Conservation (phyloP, 1,284 basidiomycete genomes). For the Trametes sp. region DNA sequence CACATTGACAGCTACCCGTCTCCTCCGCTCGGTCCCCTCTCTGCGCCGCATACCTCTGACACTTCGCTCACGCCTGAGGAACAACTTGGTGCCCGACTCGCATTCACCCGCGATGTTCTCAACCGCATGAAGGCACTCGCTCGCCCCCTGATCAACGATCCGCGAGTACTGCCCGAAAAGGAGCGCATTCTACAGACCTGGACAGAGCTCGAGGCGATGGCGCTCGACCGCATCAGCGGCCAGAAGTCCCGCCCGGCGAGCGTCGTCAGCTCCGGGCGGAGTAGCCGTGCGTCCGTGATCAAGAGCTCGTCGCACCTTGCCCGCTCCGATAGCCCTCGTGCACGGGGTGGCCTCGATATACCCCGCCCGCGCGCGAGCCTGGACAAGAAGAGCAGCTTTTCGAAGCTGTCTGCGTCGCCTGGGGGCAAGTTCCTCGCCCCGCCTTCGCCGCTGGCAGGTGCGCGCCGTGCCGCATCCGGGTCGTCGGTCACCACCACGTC, state of each 20-base stretch:
- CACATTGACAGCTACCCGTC: conserved; percentile 81
- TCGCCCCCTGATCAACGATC: conserved; percentile 56
- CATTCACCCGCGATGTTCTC: conserved; percentile 64
- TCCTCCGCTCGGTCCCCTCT: conserved; percentile 57
- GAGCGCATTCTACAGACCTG: conserved; percentile 77
- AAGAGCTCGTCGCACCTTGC: conserved; percentile 35
- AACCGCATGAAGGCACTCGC: conserved; percentile 54
- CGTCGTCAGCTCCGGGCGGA: conserved; percentile 61
- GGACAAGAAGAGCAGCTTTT: conserved; percentile 49
- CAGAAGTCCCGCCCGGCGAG: conserved; percentile 71
- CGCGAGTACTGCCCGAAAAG: conserved; percentile 63
- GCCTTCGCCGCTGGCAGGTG: conserved; percentile 42
- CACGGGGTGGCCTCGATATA: conserved; percentile 33
- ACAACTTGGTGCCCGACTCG: conserved; percentile 66
- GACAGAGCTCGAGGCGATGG: conserved; percentile 82
- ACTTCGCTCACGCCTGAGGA: conserved; percentile 60
- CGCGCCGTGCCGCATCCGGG: conserved; percentile 58
- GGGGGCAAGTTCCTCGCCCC: conserved; percentile 59
- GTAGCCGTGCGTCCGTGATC: conserved; percentile 56
- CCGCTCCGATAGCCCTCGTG: conserved; percentile 41
- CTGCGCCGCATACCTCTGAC: conserved; percentile 55
- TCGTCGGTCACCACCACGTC: conserved; percentile 42
- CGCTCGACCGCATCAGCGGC: conserved; percentile 65
- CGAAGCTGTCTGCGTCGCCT: conserved; percentile 56
- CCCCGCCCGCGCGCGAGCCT: conserved; percentile 27